Evolutionary conservation across 257 asterid species (phyloP), one percentile per base, ranked within the genome.

Genomic region (Penstemon eatonii): DNA sequence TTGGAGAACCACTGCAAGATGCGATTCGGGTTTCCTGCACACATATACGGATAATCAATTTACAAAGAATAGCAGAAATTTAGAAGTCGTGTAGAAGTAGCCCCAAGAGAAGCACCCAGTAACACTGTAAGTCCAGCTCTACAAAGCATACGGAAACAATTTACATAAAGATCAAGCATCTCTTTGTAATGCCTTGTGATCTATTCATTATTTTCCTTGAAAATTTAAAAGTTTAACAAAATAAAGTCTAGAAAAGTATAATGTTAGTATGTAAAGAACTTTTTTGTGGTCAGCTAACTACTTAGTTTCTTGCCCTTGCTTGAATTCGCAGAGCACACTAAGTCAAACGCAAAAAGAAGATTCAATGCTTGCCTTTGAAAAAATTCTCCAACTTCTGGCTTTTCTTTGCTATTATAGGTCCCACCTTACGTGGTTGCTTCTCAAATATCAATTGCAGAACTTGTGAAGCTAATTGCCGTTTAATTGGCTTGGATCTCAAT

Each of bases 1-100:
- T 77, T 78, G 45, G 99, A 93, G 86, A 93, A 93, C 99, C 99
- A 90, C 74, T 79, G 86, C 84, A 82, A 40, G 64, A 93, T 84
- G 56, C 85, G 92, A 74, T 87, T 73, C 5, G 87, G 78, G 67
- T 93, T 82, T 69, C 92, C 98, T 93, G 90, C 70, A 80, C 8
- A 73, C 47, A 67, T 67, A 68, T 61, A 80, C 5, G 64, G 72
- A 56, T 72, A 55, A 40, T 33, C 38, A 66, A 18, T 51, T 8
- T 18, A 7, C 19, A 44, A 38, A 68, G 58, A 25, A 38, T 49
- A 63, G 40, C 44, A 65, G 59, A 52, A 55, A 59, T 61, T 18
- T 19, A 56, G 13, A 58, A 53, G 37, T 67, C 37, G 33, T 50
- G 44, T 19, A 53, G 6, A 67, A 37, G 52, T 65, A 37, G 10